These are phyloP conservation scores for Ephemerocybe angulata DNA, from an alignment of 768 basidiomycete genomes.

Conservation along the genomic window DNA sequence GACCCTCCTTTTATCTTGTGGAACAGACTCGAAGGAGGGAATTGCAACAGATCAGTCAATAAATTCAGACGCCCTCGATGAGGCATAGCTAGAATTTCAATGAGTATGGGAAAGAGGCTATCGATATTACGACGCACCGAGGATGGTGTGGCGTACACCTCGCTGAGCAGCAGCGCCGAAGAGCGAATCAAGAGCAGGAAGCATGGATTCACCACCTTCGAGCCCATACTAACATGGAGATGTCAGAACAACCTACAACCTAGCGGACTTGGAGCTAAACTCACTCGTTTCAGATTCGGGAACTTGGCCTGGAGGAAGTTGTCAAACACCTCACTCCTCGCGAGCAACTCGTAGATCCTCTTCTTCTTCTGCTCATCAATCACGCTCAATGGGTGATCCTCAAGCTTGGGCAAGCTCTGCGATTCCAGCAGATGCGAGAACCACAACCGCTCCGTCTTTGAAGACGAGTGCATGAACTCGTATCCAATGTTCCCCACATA, in stretches of 20 bases:
- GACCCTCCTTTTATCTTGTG: slow-evolving; percentile 82
- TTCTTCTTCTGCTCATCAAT: slow-evolving; percentile 38
- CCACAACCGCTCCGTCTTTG: slow-evolving; percentile 84
- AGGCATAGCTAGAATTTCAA: slow-evolving; percentile 57
- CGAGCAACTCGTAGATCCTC: slow-evolving; percentile 66
- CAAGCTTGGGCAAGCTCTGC: slow-evolving; percentile 35
- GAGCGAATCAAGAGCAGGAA: slow-evolving; percentile 78
- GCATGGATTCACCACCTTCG: slow-evolving; percentile 93
- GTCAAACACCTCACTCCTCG: slow-evolving; percentile 77
- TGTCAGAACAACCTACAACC: not conserved
- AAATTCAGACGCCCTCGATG: slow-evolving; percentile 86
- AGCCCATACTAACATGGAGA: slow-evolving; percentile 60
- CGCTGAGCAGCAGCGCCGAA: slow-evolving; percentile 66
- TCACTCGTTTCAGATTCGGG: slow-evolving; percentile 76
- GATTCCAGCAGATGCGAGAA: slow-evolving; percentile 85
- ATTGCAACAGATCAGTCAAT: slow-evolving; percentile 71
- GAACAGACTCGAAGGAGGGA: slow-evolving; percentile 67
- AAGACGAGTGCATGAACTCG: slow-evolving; percentile 89
- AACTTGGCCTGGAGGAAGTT: slow-evolving; percentile 85
- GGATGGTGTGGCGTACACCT: slow-evolving; percentile 65
- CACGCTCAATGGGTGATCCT: slow-evolving; percentile 28
- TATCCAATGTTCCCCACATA: slow-evolving; percentile 88
- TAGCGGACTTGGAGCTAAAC: slow-evolving; percentile 10
- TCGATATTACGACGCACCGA: slow-evolving; percentile 31
- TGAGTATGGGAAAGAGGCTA: not conserved